These are phyloP conservation scores for Bryopsis sp. DNA, from an alignment of 139 green algal species.

Conservation along the genomic window DNA sequence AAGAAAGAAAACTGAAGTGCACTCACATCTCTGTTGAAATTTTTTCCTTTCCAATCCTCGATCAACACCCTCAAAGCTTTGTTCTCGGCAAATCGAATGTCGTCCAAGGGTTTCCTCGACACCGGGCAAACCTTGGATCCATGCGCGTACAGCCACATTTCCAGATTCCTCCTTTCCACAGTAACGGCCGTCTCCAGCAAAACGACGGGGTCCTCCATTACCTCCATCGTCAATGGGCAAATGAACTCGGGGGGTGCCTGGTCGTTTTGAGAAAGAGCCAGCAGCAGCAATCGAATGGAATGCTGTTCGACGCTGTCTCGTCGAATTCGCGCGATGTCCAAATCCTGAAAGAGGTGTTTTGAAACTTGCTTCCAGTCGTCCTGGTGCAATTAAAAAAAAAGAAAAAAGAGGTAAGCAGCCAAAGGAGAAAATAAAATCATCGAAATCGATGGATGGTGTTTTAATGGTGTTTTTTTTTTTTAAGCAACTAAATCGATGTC, in stretches of 20 bases:
- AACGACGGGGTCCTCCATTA: slow-evolving; percentile 25
- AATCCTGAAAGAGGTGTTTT: neutral
- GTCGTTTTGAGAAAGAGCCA: neutral
- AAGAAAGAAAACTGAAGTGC: no score
- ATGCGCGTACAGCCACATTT: slow-evolving; percentile 9
- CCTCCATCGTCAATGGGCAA: slow-evolving; percentile 23
- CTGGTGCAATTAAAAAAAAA: no score
- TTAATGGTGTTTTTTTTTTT: no score
- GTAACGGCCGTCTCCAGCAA: slow-evolving; percentile 20
- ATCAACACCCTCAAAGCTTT: neutral
- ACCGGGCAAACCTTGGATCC: slow-evolving; percentile 12
- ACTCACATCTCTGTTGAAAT: no score
- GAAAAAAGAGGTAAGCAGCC: no score
- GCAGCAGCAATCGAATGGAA: neutral
- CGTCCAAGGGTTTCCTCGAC: neutral
- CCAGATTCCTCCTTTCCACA: slow-evolving; percentile 16
- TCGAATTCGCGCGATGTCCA: neutral
- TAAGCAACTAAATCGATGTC: no score
- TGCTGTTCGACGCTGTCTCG: neutral
- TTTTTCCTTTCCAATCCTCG: slow-evolving; percentile 2
- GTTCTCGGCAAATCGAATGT: neutral
- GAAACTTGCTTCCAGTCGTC: neutral
- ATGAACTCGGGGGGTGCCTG: slow-evolving; percentile 20
- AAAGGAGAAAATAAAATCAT: no score
- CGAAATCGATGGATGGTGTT: no score